Evolutionary conservation across 2,329 filamentous ascomycete genomes (phyloP).

Genomic region (Davidsoniella neocaledoniae): DNA sequence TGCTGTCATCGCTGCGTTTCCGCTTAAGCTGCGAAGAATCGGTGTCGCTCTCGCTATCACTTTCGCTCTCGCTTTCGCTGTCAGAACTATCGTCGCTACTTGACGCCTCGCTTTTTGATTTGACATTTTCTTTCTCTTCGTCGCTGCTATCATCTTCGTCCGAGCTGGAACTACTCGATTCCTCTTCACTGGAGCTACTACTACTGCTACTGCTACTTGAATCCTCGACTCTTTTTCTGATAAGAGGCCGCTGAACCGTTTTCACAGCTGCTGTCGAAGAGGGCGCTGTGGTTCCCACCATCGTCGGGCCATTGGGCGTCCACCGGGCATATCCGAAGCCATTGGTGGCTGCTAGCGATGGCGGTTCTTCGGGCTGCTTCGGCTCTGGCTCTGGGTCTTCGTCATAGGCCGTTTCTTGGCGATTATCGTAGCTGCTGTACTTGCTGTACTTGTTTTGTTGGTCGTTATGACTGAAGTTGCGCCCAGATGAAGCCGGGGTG

Average conservation of each 20-base stretch:
- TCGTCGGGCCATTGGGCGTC: constrained; percentile 6
- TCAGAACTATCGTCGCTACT: background rate
- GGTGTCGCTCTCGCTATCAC: background rate
- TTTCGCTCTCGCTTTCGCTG: background rate
- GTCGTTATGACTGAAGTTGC: background rate
- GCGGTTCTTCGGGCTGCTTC: background rate
- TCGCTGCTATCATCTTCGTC: no score
- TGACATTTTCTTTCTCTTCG: background rate
- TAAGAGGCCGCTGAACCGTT: constrained; percentile 3
- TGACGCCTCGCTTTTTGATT: background rate
- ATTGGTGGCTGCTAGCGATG: constrained; percentile 4
- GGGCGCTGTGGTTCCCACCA: background rate
- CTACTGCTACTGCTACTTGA: background rate
- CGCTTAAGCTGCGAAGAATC: background rate
- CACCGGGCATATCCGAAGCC: constrained; percentile 12
- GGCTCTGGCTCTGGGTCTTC: background rate
- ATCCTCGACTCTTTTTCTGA: background rate
- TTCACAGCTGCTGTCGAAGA: background rate
- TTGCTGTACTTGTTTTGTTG: background rate
- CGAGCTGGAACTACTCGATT: background rate
- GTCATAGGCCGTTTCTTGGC: background rate
- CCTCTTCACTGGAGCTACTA: background rate
- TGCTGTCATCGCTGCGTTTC: background rate
- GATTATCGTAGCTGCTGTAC: background rate
- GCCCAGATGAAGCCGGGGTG: background rate